A percentile compares a stretch with the other conserved stretches of the same genome.
Evolutionary conservation across 2,329 filamentous ascomycete species (phyloP).

Genomic region (Paramyrothecium roridum): DNA sequence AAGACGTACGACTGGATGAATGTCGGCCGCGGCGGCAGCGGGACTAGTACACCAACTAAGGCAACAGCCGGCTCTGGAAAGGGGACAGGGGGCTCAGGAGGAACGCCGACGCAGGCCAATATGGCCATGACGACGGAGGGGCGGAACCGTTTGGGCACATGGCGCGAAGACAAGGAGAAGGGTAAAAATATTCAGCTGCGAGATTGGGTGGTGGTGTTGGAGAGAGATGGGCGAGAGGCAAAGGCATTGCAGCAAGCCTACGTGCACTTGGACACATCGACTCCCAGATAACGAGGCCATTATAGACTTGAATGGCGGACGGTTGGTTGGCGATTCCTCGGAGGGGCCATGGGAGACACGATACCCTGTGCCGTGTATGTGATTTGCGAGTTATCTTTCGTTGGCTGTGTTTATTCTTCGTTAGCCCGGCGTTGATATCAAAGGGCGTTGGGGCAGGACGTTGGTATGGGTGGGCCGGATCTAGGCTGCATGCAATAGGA

Average conservation of each 20-base stretch:
- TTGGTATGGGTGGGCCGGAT: slow-evolving; percentile 8
- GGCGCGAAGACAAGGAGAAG: slow-evolving; percentile 74
- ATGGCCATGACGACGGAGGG: slow-evolving; percentile 53
- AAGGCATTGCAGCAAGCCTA: slow-evolving; percentile 60
- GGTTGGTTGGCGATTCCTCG: slow-evolving; percentile 9
- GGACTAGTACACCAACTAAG: slow-evolving; percentile 48
- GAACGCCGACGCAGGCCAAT: slow-evolving; percentile 24
- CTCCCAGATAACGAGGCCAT: slow-evolving; percentile 29
- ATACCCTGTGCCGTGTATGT: slow-evolving; percentile 27
- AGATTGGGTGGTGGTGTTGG: slow-evolving; percentile 76
- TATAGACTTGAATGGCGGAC: neutral
- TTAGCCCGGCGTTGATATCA: slow-evolving; percentile 32
- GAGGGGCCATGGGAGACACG: slow-evolving; percentile 15
- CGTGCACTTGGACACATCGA: slow-evolving; percentile 46
- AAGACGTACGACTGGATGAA: slow-evolving; percentile 79
- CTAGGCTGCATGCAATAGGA: neutral
- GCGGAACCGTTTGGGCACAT: slow-evolving; percentile 65
- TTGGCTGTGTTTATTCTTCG: slow-evolving; percentile 7
- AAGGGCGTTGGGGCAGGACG: slow-evolving; percentile 12
- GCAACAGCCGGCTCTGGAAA: slow-evolving; percentile 28
- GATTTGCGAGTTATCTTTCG: slow-evolving; percentile 22
- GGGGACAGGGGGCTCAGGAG: slow-evolving; percentile 22
- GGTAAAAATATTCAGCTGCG: slow-evolving; percentile 79
- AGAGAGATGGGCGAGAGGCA: slow-evolving; percentile 69
- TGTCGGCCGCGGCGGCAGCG: slow-evolving; percentile 45